Evolutionary conservation across 1,139 yeast genomes (phyloP).

Genomic region (Geotrichum siamense): DNA sequence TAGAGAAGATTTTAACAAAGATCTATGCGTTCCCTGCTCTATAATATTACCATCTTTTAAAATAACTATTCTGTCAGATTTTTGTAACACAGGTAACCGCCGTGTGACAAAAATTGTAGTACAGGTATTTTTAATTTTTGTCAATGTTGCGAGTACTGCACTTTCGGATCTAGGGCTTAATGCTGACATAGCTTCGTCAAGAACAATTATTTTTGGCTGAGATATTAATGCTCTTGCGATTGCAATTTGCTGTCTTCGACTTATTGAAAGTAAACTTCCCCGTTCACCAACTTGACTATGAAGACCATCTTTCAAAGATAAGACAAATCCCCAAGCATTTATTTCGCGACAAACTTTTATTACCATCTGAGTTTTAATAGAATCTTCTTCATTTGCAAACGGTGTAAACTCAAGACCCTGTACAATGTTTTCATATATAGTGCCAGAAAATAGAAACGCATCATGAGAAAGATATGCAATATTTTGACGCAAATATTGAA

Average conservation of each 20-base stretch:
- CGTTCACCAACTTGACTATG: slow-evolving; percentile 54
- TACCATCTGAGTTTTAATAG: slow-evolving; percentile 31
- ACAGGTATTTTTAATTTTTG: slow-evolving; percentile 51
- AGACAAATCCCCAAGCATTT: slow-evolving; percentile 39
- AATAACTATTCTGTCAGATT: slow-evolving; percentile 41
- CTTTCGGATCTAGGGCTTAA: slow-evolving; percentile 61
- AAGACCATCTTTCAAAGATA: slow-evolving; percentile 37
- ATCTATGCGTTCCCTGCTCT: slow-evolving; percentile 40
- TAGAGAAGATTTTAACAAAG: slow-evolving; percentile 32
- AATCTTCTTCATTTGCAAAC: slow-evolving; percentile 38
- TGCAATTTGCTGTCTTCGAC: slow-evolving; percentile 86
- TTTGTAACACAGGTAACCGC: slow-evolving; percentile 62
- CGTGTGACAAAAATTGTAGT: slow-evolving; percentile 75
- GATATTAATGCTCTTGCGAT: slow-evolving; percentile 73
- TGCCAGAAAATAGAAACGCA: slow-evolving; percentile 75
- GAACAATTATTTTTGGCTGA: slow-evolving; percentile 53
- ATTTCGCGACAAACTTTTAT: slow-evolving; percentile 37
- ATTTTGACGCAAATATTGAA: slow-evolving; percentile 61
- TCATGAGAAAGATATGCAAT: slow-evolving; percentile 88
- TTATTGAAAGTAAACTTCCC: slow-evolving; percentile 57
- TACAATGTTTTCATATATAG: slow-evolving; percentile 68
- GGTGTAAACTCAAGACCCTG: slow-evolving; percentile 59
- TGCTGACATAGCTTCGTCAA: slow-evolving; percentile 76
- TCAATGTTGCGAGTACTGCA: slow-evolving; percentile 44
- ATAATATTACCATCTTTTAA: slow-evolving; percentile 38